Conservation (phyloP, 2,329 filamentous ascomycete species). For the Ilyonectria destructans region DNA sequence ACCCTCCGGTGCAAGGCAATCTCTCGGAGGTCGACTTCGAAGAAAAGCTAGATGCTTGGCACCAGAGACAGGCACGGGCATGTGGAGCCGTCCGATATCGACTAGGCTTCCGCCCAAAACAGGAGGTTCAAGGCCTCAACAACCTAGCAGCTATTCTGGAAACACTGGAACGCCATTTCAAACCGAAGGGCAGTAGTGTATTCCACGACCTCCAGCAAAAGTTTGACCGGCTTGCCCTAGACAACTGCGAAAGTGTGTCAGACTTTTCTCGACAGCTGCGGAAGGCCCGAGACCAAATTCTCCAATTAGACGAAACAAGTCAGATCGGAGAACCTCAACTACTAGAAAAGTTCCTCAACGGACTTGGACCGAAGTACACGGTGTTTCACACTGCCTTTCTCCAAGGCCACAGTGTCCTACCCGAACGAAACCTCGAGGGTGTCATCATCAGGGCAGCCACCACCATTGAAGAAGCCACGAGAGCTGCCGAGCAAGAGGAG, state of each 20-base stretch:
- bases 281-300: not conserved
- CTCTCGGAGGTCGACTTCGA: not conserved
- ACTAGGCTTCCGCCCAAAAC: not conserved
- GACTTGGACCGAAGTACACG: too few relatives aligned
- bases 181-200: not conserved
- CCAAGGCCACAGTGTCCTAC: too few relatives aligned
- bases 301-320: not conserved
- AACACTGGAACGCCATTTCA: not conserved
- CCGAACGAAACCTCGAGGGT: too few relatives aligned
- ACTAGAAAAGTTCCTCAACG: too few relatives aligned
- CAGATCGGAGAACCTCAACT: not conserved
- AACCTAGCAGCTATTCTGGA: not conserved
- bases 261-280: not conserved
- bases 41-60: slow-evolving; percentile 1
- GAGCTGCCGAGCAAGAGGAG: too few relatives aligned
- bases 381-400: too few relatives aligned
- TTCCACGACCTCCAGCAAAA: not conserved
- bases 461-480: too few relatives aligned
- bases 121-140: not conserved
- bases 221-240: not conserved
- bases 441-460: too few relatives aligned
- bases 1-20: slow-evolving; percentile 4
- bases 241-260: not conserved
- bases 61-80: not conserved
- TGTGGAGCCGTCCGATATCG: slow-evolving; percentile 2